phyloP scores from a whole-genome alignment of 2,329 filamentous ascomycete genomes.

The Claviceps purpurea region DNA sequence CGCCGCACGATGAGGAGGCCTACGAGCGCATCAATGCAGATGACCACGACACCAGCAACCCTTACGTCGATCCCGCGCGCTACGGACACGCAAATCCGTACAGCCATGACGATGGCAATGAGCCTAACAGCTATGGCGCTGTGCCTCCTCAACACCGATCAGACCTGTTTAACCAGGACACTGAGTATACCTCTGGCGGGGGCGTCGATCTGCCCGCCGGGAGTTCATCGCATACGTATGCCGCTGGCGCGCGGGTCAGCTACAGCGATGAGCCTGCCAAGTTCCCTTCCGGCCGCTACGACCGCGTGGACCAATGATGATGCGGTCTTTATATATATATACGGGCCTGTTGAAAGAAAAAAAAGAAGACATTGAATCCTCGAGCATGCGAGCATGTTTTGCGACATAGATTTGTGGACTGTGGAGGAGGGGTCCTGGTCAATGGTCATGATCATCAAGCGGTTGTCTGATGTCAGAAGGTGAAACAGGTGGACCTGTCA shows the following conservation, averaged over 20 bases:
- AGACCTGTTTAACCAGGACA: conserved; percentile 37
- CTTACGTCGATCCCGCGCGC: conserved; percentile 15
- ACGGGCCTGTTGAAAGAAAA: too few species aligned
- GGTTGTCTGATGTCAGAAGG: too few species aligned
- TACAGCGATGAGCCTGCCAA: conserved; percentile 36
- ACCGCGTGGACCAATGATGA: conserved; percentile 28
- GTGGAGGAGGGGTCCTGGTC: too few species aligned
- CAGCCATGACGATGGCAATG: conserved; percentile 25
- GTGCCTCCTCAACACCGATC: conserved; percentile 21
- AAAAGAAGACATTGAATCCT: too few species aligned
- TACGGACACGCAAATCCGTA: conserved; percentile 26
- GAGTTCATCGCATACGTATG: conserved; percentile 5
- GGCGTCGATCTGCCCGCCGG: conserved; percentile 13
- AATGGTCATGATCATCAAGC: too few species aligned
- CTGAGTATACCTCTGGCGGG: conserved; percentile 29
- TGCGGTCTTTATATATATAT: neutral
- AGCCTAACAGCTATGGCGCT: conserved; percentile 26
- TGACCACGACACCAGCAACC: conserved; percentile 33
- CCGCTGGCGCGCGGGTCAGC: conserved; percentile 22
- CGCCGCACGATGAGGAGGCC: conserved; percentile 51
- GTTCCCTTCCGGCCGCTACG: conserved; percentile 46
- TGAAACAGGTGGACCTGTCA: too few species aligned
- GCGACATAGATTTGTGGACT: neutral
- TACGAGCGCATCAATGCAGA: conserved; percentile 49
- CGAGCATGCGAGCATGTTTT: neutral